These are phyloP conservation scores for Phaeosphaeriaceae sp. DNA, from an alignment of 2,329 filamentous ascomycete genomes.

Conservation along the genomic window DNA sequence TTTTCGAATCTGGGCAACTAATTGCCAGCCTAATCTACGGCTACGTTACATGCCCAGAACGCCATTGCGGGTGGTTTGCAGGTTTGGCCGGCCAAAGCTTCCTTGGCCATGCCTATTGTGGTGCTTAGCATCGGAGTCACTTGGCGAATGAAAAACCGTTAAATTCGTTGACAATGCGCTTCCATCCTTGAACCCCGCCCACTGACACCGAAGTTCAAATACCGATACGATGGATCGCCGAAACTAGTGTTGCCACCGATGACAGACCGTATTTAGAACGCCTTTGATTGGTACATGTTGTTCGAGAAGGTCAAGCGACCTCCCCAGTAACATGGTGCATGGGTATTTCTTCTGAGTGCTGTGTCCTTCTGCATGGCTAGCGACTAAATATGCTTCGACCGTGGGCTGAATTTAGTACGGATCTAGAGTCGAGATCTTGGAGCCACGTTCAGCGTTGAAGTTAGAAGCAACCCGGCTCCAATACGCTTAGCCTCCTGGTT, in stretches of 20 bases:
- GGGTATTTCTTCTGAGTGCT: too few species aligned
- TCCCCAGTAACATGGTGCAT: too few species aligned
- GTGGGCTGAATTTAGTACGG: neutral
- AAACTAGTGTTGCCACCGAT: neutral
- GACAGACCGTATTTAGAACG: neutral
- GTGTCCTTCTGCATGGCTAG: neutral
- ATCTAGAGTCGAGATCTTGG: slow-evolving; percentile 20
- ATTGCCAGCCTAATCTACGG: neutral
- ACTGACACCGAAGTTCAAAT: neutral
- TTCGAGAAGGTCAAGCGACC: neutral
- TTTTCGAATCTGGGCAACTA: too few species aligned
- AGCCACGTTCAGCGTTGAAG: slow-evolving; percentile 14
- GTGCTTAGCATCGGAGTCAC: slow-evolving; percentile 16
- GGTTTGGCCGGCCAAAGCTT: slow-evolving; percentile 27
- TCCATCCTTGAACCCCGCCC: too few species aligned
- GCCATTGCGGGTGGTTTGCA: slow-evolving; percentile 10
- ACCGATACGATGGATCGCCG: neutral
- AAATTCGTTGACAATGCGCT: too few species aligned
- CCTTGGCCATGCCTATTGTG: slow-evolving; percentile 14
- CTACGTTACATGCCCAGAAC: slow-evolving; percentile 24
- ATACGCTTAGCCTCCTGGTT: slow-evolving; percentile 58
- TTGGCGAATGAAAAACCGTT: neutral
- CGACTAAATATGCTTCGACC: neutral
- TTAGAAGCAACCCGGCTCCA: slow-evolving; percentile 35
- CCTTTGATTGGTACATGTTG: neutral